Evolutionary conservation across 1,139 yeast genomes (phyloP).

Genomic region (Geotrichum australiense): DNA sequence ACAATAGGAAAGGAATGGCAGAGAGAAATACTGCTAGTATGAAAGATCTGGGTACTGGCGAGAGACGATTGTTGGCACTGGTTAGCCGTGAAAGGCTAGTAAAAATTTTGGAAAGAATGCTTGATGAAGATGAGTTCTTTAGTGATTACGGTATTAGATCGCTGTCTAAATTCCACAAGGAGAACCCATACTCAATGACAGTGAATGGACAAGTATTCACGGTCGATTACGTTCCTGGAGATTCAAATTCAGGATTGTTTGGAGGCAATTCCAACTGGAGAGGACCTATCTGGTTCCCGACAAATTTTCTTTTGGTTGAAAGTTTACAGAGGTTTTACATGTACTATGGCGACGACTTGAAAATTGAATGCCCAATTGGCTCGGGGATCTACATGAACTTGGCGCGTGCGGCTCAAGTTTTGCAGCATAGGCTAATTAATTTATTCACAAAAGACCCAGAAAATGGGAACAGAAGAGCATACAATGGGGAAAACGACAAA

Average conservation of each 20-base stretch:
- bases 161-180: conserved; percentile 77
- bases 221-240: conserved; percentile 85
- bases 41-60: conserved; percentile 80
- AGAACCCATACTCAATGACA: conserved; percentile 80
- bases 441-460: conserved; percentile 65
- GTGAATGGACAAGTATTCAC: conserved; percentile 71
- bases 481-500: conserved; percentile 51
- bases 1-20: conserved; percentile 66
- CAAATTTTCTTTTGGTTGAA: conserved; percentile 80
- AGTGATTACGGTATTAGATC: conserved; percentile 88
- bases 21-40: conserved; percentile 85
- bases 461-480: conserved; percentile 68
- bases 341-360: conserved; percentile 81
- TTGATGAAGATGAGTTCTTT: conserved; percentile 83
- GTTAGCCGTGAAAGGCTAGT: conserved; percentile 76
- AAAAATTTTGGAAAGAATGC: conserved; percentile 72
- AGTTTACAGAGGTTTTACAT: conserved; percentile 82
- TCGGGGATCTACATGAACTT: conserved; percentile 74
- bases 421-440: conserved; percentile 80
- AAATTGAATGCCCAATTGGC: conserved; percentile 87
- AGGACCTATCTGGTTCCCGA: conserved; percentile 99
- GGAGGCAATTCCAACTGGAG: conserved; percentile 98
- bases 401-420: conserved; percentile 88
- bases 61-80: conserved; percentile 71
- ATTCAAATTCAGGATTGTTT: conserved; percentile 89